These are phyloP conservation scores for Epicoccum nigrum DNA, from an alignment of 2,329 filamentous ascomycete species.

Conservation along the genomic window DNA sequence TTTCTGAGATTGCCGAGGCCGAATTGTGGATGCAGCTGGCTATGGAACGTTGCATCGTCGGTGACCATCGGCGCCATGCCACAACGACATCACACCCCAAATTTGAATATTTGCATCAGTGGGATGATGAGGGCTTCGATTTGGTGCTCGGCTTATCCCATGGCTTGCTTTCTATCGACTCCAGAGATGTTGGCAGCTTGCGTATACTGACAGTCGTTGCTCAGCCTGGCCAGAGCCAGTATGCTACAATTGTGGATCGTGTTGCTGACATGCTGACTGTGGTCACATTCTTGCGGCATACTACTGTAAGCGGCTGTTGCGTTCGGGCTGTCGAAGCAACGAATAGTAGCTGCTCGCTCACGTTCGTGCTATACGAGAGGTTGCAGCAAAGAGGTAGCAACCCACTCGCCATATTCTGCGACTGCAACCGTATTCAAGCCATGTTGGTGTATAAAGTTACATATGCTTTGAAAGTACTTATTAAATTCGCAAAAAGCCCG, in stretches of 20 bases:
- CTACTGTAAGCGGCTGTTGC: conserved; percentile 11
- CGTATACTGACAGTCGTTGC: neutral
- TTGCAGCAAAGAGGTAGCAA: conserved; percentile 10
- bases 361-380: conserved; percentile 6
- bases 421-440: neutral
- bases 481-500: conserved; percentile 13
- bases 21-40: conserved; percentile 14
- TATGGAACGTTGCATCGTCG: conserved; percentile 37
- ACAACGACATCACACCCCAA: conserved; percentile 16
- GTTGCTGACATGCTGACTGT: conserved; percentile 11
- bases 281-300: conserved; percentile 11
- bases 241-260: neutral
- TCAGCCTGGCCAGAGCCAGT: neutral
- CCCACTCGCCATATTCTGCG: neutral
- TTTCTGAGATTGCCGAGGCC: conserved; percentile 9
- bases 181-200: neutral
- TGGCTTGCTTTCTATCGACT: conserved; percentile 2
- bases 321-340: conserved; percentile 5
- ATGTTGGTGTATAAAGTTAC: neutral
- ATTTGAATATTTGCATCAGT: neutral
- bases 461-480: conserved; percentile 4
- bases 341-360: neutral
- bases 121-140: neutral
- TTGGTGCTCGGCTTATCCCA: neutral
- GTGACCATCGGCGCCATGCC: conserved; percentile 31